phyloP scores from a whole-genome alignment of 176 grass and related monocot species.

The Aegilops tauschii region DNA sequence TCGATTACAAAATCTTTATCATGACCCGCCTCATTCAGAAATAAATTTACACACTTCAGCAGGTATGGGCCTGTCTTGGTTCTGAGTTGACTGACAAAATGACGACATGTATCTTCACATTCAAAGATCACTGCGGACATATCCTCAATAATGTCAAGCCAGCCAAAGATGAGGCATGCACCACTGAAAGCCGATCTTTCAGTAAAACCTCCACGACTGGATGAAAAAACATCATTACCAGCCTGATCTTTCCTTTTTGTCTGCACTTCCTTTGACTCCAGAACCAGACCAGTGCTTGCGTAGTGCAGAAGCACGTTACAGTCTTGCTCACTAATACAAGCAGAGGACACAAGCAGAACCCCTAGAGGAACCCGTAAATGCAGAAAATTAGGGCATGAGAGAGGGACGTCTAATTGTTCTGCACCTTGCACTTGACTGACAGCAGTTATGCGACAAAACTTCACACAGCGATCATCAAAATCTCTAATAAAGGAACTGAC shows the following conservation, averaged over 20 bases:
- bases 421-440: slow-evolving; percentile 18
- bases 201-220: slow-evolving; percentile 14
- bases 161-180: slow-evolving; percentile 58
- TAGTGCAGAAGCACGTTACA: slow-evolving; percentile 58
- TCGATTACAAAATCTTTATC: slow-evolving; percentile 44
- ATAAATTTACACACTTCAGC: slow-evolving; percentile 54
- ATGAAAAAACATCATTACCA: slow-evolving; percentile 12
- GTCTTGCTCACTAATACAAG: slow-evolving; percentile 46
- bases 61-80: slow-evolving; percentile 47
- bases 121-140: slow-evolving; percentile 69
- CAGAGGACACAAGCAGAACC: slow-evolving; percentile 47
- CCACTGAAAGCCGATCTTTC: slow-evolving; percentile 49
- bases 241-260: slow-evolving; percentile 20
- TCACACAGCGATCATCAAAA: slow-evolving; percentile 44
- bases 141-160: slow-evolving; percentile 57
- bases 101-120: slow-evolving; percentile 35
- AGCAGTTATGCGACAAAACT: not conserved
- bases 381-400: slow-evolving; percentile 43
- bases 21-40: slow-evolving; percentile 25
- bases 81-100: slow-evolving; percentile 63
- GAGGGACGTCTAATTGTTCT: slow-evolving; percentile 12
- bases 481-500: slow-evolving; percentile 39
- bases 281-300: slow-evolving; percentile 47
- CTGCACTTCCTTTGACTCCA: slow-evolving; percentile 32
- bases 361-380: slow-evolving; percentile 60